phyloP scores from a whole-genome alignment of 2,329 filamentous ascomycete species.

The Hymenoscyphus occultus region DNA sequence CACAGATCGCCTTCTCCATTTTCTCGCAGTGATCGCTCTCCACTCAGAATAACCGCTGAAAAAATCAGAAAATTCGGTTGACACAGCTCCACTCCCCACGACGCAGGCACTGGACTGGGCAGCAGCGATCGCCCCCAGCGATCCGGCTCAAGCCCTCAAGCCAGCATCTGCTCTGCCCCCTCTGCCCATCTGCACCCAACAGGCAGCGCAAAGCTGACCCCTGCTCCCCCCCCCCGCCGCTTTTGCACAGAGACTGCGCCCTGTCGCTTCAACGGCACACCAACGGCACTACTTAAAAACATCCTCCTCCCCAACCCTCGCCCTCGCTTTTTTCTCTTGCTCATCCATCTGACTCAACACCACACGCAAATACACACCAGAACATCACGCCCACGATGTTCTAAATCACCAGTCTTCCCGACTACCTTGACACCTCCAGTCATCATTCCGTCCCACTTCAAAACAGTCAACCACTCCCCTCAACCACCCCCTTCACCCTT shows the following conservation, averaged over 20 bases:
- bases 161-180: no score
- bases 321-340: constrained; percentile 35
- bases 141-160: no score
- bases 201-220: no score
- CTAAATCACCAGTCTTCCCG: constrained; percentile 48
- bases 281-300: not conserved
- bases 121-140: no score
- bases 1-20: not conserved
- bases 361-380: constrained; percentile 37
- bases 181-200: no score
- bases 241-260: not conserved
- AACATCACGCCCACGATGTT: constrained; percentile 50
- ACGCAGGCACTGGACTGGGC: no score
- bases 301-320: constrained; percentile 12
- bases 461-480: constrained; percentile 44
- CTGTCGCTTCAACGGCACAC: not conserved
- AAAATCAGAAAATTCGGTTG: no score
- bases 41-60: no score
- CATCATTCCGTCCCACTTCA: constrained; percentile 52
- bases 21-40: not conserved
- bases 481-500: constrained; percentile 49
- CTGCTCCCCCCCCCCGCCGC: no score
- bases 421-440: constrained; percentile 38
- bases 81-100: no score
- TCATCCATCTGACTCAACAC: constrained; percentile 39